Evolutionary conservation across 495 filamentous ascomycete species (phyloP), one percentile per base, ranked within the genome.

Genomic region (Bacidia rubella): DNA sequence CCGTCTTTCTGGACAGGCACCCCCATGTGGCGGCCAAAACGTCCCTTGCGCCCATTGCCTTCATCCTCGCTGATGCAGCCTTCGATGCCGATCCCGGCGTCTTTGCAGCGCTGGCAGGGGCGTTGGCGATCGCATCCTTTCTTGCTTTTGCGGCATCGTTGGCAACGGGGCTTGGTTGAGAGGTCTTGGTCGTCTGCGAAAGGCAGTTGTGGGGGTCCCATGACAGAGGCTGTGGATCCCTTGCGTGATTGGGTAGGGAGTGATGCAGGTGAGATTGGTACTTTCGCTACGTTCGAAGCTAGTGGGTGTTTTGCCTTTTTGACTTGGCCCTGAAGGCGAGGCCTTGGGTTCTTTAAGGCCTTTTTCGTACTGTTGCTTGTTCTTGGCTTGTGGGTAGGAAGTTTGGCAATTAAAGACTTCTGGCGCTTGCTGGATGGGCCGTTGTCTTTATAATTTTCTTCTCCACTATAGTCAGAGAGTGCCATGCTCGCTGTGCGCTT

Each of bases 81-180:
- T 39, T 97, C 90, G 49, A 87, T 77, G 46, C 85, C 82, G 60
- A 98, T 84, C 12, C 92, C 92, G 23, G 93, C 92, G 69, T 98
- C 92, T 63, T 87, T 86, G 79, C 92, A 98, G 54, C 92, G 78
- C 35, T 86, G 85, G 62, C 92, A 98, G 11, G 92, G 92, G 39
- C 92, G 81, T 62, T 95, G 89, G 50, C 92, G 82, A 72, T 98
- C 93, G 63, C 92, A 98, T 4, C 92, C 92, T 69, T 98, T 98
- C 76, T 98, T 98, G 66, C 90, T 96, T 78, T 97, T 97, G 55
- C 92, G 83, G 73, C 92, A 98, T 43, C 92, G 86, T 64, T 97
- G 92, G 74, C 92, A 98, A 57, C 92, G 90, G 25, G 92, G 92
- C 68, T 96, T 95, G 35, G 84, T 87, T 1, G 87, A 93, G 19